Evolutionary conservation across 305 asterid genomes (phyloP).

Genomic region (Fraxinus greggii): DNA sequence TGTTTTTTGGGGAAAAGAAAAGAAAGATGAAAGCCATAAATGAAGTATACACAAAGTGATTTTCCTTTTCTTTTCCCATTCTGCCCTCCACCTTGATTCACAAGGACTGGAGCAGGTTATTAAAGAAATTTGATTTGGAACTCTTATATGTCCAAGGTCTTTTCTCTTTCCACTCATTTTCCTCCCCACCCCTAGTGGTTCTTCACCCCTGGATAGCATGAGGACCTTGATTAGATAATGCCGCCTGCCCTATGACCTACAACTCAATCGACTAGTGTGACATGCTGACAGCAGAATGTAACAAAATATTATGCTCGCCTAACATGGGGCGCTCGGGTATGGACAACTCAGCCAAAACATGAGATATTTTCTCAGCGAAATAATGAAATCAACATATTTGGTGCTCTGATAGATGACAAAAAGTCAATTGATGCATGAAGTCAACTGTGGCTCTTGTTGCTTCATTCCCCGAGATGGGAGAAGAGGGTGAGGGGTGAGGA

Average conservation of each 20-base stretch:
- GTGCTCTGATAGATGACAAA: neutral
- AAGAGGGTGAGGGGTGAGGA: neutral
- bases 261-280: neutral
- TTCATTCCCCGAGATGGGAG: neutral
- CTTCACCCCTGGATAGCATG: neutral
- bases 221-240: neutral
- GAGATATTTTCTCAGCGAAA: neutral
- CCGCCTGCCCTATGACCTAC: neutral
- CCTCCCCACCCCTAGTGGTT: neutral
- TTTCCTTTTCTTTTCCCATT: neutral
- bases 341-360: neutral
- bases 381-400: neutral
- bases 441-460: neutral
- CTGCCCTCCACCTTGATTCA: neutral
- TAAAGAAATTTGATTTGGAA: neutral
- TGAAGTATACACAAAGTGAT: neutral
- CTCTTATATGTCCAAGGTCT: neutral
- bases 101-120: neutral
- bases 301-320: neutral
- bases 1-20: neutral
- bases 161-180: neutral
- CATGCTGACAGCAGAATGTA: neutral
- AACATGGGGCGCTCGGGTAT: neutral
- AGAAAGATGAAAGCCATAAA: neutral
- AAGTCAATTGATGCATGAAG: neutral